Percentiles rank a stretch among this genome's conserved stretches.
phyloP scores from a whole-genome alignment of 345 rosid species.

The Linum lewisii region DNA sequence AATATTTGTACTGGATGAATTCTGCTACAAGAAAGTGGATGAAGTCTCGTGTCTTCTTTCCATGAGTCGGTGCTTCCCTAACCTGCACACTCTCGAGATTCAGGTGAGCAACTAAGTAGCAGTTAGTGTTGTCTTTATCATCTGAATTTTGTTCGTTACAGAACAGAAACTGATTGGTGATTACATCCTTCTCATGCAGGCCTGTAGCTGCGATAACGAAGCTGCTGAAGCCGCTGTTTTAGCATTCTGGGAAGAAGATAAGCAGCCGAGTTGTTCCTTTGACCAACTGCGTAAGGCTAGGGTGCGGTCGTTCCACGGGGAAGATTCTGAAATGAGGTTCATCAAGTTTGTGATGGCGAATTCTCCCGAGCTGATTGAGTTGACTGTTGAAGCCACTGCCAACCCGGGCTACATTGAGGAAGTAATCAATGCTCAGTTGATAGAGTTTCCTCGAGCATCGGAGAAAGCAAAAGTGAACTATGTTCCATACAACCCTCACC shows the following conservation, averaged over 20 bases:
- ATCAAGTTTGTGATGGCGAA: slow-evolving; percentile 5
- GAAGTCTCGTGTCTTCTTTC: slow-evolving; percentile 4
- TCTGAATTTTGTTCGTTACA: neutral
- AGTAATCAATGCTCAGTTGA: neutral
- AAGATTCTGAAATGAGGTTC: neutral
- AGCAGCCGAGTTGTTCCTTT: neutral
- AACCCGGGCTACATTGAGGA: neutral
- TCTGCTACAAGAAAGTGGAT: neutral
- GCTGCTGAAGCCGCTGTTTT: neutral
- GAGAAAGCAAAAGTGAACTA: neutral
- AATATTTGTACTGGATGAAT: neutral
- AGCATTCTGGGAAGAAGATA: slow-evolving; percentile 1
- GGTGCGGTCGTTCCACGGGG: slow-evolving; percentile 4
- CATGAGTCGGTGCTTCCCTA: neutral
- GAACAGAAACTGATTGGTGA: neutral
- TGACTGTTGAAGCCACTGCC: neutral
- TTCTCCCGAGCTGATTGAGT: neutral
- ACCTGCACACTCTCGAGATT: neutral
- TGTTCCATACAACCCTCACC: neutral
- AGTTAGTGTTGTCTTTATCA: neutral
- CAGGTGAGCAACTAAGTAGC: neutral
- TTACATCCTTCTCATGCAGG: neutral
- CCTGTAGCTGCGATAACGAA: neutral
- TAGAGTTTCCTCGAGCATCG: neutral
- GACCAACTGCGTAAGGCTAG: neutral